phyloP scores from a whole-genome alignment of 2,329 filamentous ascomycete genomes.

The Sporothrix brasiliensis region DNA sequence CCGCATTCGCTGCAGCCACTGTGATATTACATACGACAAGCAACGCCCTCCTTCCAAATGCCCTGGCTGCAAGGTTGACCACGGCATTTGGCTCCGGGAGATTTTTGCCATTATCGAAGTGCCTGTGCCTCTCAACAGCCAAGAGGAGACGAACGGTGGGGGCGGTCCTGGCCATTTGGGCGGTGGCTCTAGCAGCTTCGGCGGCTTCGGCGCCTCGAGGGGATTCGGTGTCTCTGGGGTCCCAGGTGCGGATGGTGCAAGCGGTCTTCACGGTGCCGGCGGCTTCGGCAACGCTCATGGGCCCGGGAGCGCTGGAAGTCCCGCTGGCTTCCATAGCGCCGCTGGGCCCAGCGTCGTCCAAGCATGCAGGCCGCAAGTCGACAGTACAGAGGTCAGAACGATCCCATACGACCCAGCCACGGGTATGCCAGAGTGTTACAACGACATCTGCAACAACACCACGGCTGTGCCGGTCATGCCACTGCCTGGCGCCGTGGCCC shows the following conservation, averaged over 20 bases:
- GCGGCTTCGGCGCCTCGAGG: neutral
- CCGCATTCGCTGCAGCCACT: constrained; percentile 30
- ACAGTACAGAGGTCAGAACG: neutral
- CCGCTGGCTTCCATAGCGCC: neutral
- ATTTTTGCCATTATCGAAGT: constrained; percentile 33
- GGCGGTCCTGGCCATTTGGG: neutral
- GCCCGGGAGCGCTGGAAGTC: neutral
- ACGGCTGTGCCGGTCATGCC: constrained; percentile 8
- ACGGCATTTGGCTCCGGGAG: constrained; percentile 33
- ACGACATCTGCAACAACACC: constrained; percentile 21
- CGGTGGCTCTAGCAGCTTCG: neutral
- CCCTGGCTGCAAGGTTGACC: constrained; percentile 23
- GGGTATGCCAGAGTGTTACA: constrained; percentile 19
- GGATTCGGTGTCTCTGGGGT: neutral
- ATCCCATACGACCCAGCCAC: neutral
- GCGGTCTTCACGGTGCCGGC: neutral
- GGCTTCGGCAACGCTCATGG: neutral
- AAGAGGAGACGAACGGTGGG: neutral
- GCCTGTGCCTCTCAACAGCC: constrained; percentile 23
- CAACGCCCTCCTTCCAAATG: constrained; percentile 27
- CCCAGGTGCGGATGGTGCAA: neutral
- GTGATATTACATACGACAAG: constrained; percentile 13
- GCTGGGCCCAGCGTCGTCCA: neutral
- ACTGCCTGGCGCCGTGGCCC: neutral
- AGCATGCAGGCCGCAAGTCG: neutral